Evolutionary conservation across 1,139 yeast species (phyloP).

Genomic region (Lodderomyces theae): DNA sequence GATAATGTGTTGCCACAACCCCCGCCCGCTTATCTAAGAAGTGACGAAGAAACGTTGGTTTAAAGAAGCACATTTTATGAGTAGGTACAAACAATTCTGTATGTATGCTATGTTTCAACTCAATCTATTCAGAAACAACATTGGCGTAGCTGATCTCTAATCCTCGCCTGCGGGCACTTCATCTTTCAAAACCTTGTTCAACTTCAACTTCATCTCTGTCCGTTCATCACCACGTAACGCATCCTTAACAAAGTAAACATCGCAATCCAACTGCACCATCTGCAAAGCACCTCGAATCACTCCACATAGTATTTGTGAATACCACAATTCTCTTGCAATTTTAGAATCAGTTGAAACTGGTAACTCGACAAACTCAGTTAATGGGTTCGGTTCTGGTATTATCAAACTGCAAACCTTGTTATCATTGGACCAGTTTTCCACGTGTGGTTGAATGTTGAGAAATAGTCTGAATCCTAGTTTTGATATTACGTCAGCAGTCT

Average conservation of each 20-base stretch:
- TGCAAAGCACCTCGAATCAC: slow-evolving; percentile 88
- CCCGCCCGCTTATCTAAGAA: too few species aligned
- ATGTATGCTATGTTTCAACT: too few species aligned
- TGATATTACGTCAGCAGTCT: slow-evolving; percentile 82
- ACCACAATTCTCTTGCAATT: slow-evolving; percentile 80
- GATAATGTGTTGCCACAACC: too few species aligned
- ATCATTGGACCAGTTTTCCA: slow-evolving; percentile 77
- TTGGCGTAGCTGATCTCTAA: too few species aligned
- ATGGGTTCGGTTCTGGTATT: slow-evolving; percentile 74
- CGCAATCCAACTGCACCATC: slow-evolving; percentile 94
- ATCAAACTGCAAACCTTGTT: slow-evolving; percentile 71
- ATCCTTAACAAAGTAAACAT: slow-evolving; percentile 77
- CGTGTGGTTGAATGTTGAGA: slow-evolving; percentile 73
- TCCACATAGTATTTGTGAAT: slow-evolving; percentile 86
- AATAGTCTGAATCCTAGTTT: slow-evolving; percentile 90
- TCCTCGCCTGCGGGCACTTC: slow-evolving; percentile 98
- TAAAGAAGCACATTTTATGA: too few species aligned
- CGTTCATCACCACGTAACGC: slow-evolving; percentile 76
- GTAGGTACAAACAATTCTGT: too few species aligned
- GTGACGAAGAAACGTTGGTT: too few species aligned
- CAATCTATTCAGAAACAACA: too few species aligned
- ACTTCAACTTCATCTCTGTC: slow-evolving; percentile 75
- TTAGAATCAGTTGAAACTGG: slow-evolving; percentile 63
- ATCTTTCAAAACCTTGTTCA: slow-evolving; percentile 75
- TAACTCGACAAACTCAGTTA: slow-evolving; percentile 91